phyloP scores from a whole-genome alignment of 768 basidiomycete species.

The Suillus occidentalis region DNA sequence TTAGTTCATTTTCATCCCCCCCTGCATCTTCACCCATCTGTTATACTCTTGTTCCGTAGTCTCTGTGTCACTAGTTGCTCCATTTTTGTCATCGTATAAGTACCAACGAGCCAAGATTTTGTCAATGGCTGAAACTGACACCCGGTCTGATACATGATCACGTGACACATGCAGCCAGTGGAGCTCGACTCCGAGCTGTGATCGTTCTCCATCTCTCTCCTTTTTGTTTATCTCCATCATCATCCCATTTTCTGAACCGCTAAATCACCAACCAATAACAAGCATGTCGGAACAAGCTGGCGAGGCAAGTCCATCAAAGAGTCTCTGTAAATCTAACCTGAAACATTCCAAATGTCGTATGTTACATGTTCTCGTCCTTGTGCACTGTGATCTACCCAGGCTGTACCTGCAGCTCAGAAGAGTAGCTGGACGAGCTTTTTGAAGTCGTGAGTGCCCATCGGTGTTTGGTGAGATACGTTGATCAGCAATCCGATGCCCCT shows the following conservation, averaged over 20 bases:
- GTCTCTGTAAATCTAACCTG: conserved; percentile 24
- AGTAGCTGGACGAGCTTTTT: conserved; percentile 88
- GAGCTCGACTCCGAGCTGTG: background rate
- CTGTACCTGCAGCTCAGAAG: conserved; percentile 81
- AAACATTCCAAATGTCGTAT: conserved; percentile 29
- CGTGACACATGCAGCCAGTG: background rate
- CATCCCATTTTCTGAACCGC: conserved; percentile 13
- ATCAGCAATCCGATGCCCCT: conserved; percentile 8
- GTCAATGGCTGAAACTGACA: background rate
- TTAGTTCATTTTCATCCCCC: conserved; percentile 26
- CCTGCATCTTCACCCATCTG: background rate
- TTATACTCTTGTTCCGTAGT: conserved; percentile 10
- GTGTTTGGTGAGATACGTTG: background rate
- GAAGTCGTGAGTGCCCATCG: conserved; percentile 67
- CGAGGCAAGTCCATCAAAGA: conserved; percentile 34
- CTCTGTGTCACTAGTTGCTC: conserved; percentile 8
- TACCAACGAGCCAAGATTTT: background rate
- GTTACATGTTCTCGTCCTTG: conserved; percentile 25
- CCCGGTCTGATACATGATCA: background rate
- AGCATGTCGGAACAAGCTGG: conserved; percentile 42
- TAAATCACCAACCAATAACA: conserved; percentile 2
- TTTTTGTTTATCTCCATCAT: conserved; percentile 8
- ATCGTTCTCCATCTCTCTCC: background rate
- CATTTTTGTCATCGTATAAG: conserved; percentile 4
- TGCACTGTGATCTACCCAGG: conserved; percentile 36